Percentiles rank a stretch among this genome's conserved stretches.
These are phyloP conservation scores for Vaccinium vitisidaea DNA, from an alignment of 148 eudicot species.

Conservation along the genomic window DNA sequence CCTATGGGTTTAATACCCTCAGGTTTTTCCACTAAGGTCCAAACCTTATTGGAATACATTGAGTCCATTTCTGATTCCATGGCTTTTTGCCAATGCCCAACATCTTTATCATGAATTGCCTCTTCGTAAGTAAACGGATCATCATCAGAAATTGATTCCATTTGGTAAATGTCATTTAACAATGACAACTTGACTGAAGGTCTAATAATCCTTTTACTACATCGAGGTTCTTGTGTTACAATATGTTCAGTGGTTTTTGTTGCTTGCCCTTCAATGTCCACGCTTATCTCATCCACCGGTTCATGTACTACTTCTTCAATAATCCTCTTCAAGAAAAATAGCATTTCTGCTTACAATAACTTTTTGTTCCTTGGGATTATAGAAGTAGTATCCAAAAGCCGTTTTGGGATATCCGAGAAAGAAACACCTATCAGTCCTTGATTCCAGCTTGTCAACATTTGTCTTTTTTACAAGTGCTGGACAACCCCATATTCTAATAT, in stretches of 20 bases:
- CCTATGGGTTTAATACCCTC: not conserved
- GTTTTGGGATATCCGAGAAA: not conserved
- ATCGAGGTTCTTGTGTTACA: not conserved
- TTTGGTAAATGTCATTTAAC: not conserved
- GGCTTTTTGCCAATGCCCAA: not conserved
- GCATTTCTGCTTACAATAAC: not conserved
- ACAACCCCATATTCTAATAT: too few species aligned
- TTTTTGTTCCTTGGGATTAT: not conserved
- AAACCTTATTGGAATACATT: constrained; percentile 1
- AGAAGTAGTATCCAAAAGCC: not conserved
- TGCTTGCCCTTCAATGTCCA: not conserved
- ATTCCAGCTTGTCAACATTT: not conserved
- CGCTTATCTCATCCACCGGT: not conserved
- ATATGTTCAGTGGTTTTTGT: not conserved
- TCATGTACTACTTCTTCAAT: not conserved
- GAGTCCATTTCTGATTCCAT: not conserved
- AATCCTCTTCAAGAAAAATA: not conserved
- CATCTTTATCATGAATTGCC: not conserved
- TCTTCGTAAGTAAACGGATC: not conserved
- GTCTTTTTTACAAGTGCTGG: too few species aligned
- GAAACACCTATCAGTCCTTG: not conserved
- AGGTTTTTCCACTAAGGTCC: not conserved
- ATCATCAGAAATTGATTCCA: not conserved
- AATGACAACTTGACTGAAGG: not conserved
- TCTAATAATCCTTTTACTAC: not conserved